These are phyloP conservation scores for Cladosporium sp. DNA, from an alignment of 2,329 filamentous ascomycete species.

Conservation along the genomic window DNA sequence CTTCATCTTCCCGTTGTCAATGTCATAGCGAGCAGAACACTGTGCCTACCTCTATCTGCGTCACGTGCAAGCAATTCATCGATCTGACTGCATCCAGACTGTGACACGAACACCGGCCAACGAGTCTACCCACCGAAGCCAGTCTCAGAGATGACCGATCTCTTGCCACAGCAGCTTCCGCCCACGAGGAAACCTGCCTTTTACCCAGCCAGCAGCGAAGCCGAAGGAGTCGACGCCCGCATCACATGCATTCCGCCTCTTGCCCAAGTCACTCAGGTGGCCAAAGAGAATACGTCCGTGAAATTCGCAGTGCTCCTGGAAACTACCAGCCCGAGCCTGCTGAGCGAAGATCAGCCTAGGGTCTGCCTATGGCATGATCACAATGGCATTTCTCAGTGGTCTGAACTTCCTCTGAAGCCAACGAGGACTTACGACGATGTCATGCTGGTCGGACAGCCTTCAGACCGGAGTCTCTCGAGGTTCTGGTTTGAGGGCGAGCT, in stretches of 20 bases:
- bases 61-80: too few species aligned
- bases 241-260: constrained; percentile 66
- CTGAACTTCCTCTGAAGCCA: constrained; percentile 52
- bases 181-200: constrained; percentile 22
- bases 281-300: constrained; percentile 42
- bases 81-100: constrained; percentile 23
- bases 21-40: too few species aligned
- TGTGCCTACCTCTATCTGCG: too few species aligned
- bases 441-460: constrained; percentile 22
- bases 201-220: constrained; percentile 12
- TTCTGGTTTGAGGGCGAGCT: constrained; percentile 56
- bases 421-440: constrained; percentile 26
- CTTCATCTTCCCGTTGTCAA: too few species aligned
- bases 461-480: constrained; percentile 22
- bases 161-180: constrained; percentile 31
- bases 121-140: constrained; percentile 31
- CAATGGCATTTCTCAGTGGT: constrained; percentile 53
- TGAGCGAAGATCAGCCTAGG: constrained; percentile 60
- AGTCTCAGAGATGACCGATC: constrained; percentile 21
- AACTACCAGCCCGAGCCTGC: constrained; percentile 30
- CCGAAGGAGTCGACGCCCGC: constrained; percentile 44
- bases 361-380: constrained; percentile 72
- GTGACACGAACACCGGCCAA: constrained; percentile 31
- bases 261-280: constrained; percentile 66
- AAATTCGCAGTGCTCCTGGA: constrained; percentile 59